Evolutionary conservation across 495 filamentous ascomycete genomes (phyloP).

Genomic region (Tuber brumale): DNA sequence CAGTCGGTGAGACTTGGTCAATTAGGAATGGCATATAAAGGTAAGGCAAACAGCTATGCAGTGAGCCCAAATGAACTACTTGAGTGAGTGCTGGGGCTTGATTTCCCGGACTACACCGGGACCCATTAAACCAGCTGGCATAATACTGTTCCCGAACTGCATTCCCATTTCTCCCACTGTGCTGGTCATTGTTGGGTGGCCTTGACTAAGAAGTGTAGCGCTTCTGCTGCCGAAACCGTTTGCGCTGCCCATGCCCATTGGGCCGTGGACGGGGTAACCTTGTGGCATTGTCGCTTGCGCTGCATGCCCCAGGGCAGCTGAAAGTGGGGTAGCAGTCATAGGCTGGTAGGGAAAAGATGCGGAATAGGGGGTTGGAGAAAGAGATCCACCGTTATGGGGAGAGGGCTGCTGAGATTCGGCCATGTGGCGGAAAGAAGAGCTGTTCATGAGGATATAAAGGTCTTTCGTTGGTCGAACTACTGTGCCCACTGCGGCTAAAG

Average conservation of each 20-base stretch:
- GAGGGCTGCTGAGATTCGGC: constrained; percentile 18
- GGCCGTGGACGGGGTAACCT: constrained; percentile 14
- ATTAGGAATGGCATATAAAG: neutral
- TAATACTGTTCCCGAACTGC: constrained; percentile 20
- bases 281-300: constrained; percentile 77
- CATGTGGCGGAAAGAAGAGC: constrained; percentile 35
- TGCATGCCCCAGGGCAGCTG: constrained; percentile 78
- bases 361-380: constrained; percentile 21
- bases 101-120: neutral
- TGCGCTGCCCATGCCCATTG: constrained; percentile 12
- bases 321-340: constrained; percentile 59
- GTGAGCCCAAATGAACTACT: neutral
- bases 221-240: constrained; percentile 29
- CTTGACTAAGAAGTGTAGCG: constrained; percentile 31
- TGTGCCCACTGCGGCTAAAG: constrained; percentile 35
- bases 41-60: neutral
- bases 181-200: constrained; percentile 37
- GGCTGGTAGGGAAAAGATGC: constrained; percentile 28
- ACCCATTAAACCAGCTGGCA: neutral
- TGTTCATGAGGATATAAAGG: constrained; percentile 39
- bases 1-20: neutral
- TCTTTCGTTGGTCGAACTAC: constrained; percentile 41
- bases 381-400: neutral
- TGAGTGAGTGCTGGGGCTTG: neutral
- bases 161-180: constrained; percentile 31